phyloP scores from a whole-genome alignment of 2,329 filamentous ascomycete genomes.

The Trichoderma brevicompactum region DNA sequence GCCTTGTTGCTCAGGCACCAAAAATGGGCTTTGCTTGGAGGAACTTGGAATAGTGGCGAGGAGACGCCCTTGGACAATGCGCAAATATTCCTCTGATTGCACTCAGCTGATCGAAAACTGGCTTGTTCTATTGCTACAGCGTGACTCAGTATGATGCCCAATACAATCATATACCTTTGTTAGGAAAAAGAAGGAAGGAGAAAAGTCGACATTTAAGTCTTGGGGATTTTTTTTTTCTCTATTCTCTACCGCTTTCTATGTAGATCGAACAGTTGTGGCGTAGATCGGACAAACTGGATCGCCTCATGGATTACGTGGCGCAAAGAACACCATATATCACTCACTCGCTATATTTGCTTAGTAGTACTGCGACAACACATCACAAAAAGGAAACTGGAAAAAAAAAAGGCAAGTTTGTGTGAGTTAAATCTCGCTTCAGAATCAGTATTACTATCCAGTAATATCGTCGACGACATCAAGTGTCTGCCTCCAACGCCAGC shows the following conservation, averaged over 20 bases:
- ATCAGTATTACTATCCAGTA: conserved; percentile 21
- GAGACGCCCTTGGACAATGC: neutral
- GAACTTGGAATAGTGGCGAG: neutral
- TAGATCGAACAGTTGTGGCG: neutral
- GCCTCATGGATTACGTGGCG: conserved; percentile 1
- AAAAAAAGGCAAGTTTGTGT: neutral
- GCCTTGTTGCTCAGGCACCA: conserved; percentile 27
- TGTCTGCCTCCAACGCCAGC: conserved; percentile 28
- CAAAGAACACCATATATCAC: neutral
- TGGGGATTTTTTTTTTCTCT: neutral
- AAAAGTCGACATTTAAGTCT: neutral
- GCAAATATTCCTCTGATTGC: neutral
- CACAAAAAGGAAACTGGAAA: no score
- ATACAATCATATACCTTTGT: neutral
- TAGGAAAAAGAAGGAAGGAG: neutral
- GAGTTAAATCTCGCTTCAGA: conserved; percentile 10
- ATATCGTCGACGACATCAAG: conserved; percentile 6
- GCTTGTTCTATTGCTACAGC: neutral
- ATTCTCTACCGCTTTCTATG: neutral
- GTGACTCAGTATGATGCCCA: conserved; percentile 1
- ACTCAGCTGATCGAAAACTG: no score
- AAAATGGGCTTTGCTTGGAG: neutral
- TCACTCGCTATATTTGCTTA: neutral
- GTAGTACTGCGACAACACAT: no score
- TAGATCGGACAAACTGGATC: neutral